Evolutionary conservation across 2,329 filamentous ascomycete genomes (phyloP).

Genomic region (Trichoderma koningii): DNA sequence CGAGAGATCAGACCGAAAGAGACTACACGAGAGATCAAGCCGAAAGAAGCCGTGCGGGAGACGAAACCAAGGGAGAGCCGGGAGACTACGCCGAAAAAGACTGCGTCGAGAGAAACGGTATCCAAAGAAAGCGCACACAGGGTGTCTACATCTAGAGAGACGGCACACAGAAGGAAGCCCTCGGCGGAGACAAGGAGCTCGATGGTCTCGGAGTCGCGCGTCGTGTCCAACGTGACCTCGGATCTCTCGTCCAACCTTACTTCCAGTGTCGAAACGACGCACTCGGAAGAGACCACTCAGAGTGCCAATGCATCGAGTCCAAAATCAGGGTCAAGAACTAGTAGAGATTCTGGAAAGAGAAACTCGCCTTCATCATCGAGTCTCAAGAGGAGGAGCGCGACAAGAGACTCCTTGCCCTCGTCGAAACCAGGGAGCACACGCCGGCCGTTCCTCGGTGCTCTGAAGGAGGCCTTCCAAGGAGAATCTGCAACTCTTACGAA

Average conservation of each 20-base stretch:
- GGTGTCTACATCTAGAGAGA: neutral
- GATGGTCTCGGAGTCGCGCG: constrained; percentile 31
- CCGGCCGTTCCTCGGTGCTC: constrained; percentile 57
- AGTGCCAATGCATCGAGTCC: constrained; percentile 16
- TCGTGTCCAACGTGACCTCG: constrained; percentile 20
- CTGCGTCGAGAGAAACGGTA: neutral
- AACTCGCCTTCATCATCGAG: constrained; percentile 44
- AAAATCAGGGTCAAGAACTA: constrained; percentile 11
- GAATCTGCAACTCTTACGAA: constrained; percentile 56
- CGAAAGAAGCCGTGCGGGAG: neutral
- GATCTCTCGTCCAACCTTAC: constrained; percentile 26
- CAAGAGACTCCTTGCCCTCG: constrained; percentile 52
- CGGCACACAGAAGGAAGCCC: constrained; percentile 29
- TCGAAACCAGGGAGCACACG: constrained; percentile 48
- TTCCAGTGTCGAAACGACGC: constrained; percentile 11
- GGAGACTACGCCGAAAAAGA: neutral
- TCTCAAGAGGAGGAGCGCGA: constrained; percentile 59
- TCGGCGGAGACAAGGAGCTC: constrained; percentile 34
- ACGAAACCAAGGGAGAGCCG: no score
- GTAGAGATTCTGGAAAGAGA: constrained; percentile 20
- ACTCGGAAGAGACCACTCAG: constrained; percentile 13
- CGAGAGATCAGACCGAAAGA: constrained; percentile 27
- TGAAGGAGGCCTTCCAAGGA: constrained; percentile 64
- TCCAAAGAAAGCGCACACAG: neutral
- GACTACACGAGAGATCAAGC: neutral